phyloP scores from a whole-genome alignment of 1,284 basidiomycete species.

The Ceratobasidium sp. region DNA sequence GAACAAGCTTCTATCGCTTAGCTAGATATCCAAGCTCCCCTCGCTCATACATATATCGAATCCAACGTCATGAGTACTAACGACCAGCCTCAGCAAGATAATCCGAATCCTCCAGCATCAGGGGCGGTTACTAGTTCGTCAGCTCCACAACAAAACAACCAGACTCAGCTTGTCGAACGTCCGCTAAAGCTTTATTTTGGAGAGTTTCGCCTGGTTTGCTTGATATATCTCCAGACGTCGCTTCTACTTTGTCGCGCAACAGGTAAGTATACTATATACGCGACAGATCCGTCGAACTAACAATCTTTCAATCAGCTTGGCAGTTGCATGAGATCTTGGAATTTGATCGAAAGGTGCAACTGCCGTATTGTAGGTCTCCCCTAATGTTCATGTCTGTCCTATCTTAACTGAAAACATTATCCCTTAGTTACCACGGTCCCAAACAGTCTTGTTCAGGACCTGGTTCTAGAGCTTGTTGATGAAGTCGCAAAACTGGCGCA shows the following conservation, averaged over 20 bases:
- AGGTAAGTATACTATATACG: neutral
- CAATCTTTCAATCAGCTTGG: neutral
- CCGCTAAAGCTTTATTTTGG: conserved; percentile 22
- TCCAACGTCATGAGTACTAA: too few species aligned
- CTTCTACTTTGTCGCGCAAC: conserved; percentile 11
- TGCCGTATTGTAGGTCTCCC: conserved; percentile 29
- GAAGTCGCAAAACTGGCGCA: too few species aligned
- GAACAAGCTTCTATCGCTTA: too few species aligned
- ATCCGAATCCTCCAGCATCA: too few species aligned
- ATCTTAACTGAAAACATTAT: neutral
- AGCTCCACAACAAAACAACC: too few species aligned
- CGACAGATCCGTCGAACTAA: neutral
- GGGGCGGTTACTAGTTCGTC: too few species aligned
- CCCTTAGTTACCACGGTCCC: neutral
- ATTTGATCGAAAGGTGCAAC: conserved; percentile 7
- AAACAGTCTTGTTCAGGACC: neutral
- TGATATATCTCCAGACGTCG: neutral
- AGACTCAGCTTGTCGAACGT: too few species aligned
- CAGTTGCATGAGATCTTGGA: neutral
- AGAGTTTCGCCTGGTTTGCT: neutral
- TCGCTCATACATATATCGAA: too few species aligned
- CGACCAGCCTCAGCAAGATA: too few species aligned
- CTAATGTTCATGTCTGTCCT: too few species aligned
- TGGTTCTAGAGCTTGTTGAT: too few species aligned
- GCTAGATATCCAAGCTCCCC: too few species aligned